Evolutionary conservation across 2,329 filamentous ascomycete species (phyloP).

Genomic region (Chaetothyriales sp.): DNA sequence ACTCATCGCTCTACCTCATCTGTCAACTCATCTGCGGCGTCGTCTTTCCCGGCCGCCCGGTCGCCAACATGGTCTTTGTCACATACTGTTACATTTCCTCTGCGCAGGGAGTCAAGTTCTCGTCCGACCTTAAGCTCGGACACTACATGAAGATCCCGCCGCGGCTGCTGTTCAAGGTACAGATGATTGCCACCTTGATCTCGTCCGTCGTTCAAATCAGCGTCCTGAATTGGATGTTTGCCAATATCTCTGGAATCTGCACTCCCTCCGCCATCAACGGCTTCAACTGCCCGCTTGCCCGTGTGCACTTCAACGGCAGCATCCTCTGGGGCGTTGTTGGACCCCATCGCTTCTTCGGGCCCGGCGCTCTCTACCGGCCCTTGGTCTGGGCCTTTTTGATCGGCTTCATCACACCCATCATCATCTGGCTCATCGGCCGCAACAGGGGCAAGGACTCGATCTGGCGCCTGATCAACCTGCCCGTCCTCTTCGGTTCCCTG

Average conservation of each 20-base stretch:
- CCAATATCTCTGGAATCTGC: conserved; percentile 60
- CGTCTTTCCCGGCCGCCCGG: conserved; percentile 68
- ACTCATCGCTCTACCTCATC: conserved; percentile 72
- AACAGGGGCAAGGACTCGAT: conserved; percentile 43
- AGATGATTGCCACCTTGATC: conserved; percentile 46
- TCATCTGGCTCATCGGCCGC: conserved; percentile 56
- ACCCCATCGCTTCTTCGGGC: conserved; percentile 66
- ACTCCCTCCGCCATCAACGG: conserved; percentile 67
- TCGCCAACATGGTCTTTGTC: conserved; percentile 87
- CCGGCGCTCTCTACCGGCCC: conserved; percentile 55
- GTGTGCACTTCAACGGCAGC: conserved; percentile 79
- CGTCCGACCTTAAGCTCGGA: conserved; percentile 67
- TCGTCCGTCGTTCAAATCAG: conserved; percentile 68
- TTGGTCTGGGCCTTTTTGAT: conserved; percentile 71
- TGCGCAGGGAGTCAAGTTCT: conserved; percentile 78
- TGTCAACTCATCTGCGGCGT: conserved; percentile 73
- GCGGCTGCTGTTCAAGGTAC: conserved; percentile 42
- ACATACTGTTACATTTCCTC: conserved; percentile 84
- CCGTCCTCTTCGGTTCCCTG: conserved; percentile 67
- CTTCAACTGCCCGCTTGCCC: conserved; percentile 73
- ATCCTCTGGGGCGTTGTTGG: conserved; percentile 85
- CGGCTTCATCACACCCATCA: conserved; percentile 58
- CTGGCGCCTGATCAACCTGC: conserved; percentile 62
- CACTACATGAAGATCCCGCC: conserved; percentile 48
- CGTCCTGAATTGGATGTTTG: conserved; percentile 83